These are phyloP conservation scores for Schizophyllum commune DNA, from an alignment of 1,284 basidiomycete genomes.

Conservation along the genomic window DNA sequence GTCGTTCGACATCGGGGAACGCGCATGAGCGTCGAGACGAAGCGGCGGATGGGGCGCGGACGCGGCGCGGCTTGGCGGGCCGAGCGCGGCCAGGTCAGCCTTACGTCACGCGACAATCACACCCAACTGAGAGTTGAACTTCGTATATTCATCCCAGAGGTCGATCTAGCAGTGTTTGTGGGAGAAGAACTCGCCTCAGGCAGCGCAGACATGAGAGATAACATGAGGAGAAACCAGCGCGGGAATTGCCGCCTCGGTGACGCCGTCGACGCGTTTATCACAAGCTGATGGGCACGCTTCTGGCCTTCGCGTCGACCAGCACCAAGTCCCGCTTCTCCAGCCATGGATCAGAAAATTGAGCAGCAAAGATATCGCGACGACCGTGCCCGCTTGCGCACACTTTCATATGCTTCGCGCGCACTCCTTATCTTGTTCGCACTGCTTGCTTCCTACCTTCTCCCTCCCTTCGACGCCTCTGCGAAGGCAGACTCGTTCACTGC, in stretches of 20 bases:
- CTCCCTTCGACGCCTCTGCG: constrained; percentile 33
- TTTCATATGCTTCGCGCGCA: constrained; percentile 9
- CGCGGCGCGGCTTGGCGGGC: too few relatives aligned
- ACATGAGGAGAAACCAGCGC: background rate
- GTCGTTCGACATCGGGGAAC: background rate
- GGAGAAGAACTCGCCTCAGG: too few relatives aligned
- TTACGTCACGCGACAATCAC: background rate
- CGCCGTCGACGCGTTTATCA: background rate
- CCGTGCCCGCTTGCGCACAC: background rate
- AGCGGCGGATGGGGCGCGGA: background rate
- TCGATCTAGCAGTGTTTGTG: too few relatives aligned
- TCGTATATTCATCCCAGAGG: too few relatives aligned
- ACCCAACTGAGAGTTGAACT: too few relatives aligned
- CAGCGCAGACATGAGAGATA: too few relatives aligned
- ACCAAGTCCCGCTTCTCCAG: background rate
- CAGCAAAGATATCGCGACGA: background rate
- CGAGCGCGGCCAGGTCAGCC: too few relatives aligned
- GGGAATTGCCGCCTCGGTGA: background rate
- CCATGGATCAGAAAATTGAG: background rate
- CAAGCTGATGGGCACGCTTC: background rate
- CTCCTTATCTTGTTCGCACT: constrained; percentile 7
- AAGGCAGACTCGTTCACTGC: constrained; percentile 20
- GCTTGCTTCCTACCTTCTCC: constrained; percentile 16
- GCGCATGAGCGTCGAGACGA: background rate
- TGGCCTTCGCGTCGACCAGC: background rate